phyloP scores from a whole-genome alignment of 2,329 filamentous ascomycete species.

The Ceratocystiopsis sp. region DNA sequence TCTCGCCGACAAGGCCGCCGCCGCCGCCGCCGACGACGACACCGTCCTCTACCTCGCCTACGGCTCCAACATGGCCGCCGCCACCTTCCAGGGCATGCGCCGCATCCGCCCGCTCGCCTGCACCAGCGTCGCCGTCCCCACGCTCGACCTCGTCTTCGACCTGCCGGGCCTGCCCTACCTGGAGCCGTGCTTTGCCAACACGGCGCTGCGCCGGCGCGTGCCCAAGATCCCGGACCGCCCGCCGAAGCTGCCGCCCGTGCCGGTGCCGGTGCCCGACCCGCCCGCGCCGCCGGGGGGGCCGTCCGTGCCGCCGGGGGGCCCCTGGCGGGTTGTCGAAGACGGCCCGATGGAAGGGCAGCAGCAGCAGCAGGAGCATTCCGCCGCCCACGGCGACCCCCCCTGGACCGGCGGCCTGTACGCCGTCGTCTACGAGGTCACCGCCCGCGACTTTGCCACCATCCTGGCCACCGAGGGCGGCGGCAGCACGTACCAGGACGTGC shows the following conservation, averaged over 20 bases:
- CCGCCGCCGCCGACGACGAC: conserved; percentile 10
- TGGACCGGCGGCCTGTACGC: conserved; percentile 80
- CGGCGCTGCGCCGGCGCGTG: conserved; percentile 33
- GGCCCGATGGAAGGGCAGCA: too few species aligned
- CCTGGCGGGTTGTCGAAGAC: too few species aligned
- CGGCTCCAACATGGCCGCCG: conserved; percentile 69
- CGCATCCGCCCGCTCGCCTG: conserved; percentile 69
- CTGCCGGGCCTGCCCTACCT: conserved; percentile 70
- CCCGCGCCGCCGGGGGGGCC: conserved; percentile 2
- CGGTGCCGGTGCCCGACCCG: conserved; percentile 3
- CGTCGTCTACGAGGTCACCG: conserved; percentile 88
- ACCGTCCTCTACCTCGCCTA: conserved; percentile 70
- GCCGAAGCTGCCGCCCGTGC: conserved; percentile 5
- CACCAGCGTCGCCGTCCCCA: conserved; percentile 66
- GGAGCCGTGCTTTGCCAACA: conserved; percentile 89
- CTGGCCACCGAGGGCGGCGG: conserved; percentile 85
- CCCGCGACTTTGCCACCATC: conserved; percentile 66
- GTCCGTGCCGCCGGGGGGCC: neutral
- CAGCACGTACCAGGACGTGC: conserved; percentile 64
- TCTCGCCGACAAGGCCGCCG: neutral
- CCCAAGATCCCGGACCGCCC: conserved; percentile 16
- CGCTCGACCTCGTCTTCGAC: conserved; percentile 65
- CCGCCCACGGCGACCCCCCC: conserved; percentile 30
- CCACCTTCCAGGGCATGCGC: conserved; percentile 63
- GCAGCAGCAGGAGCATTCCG: neutral